A percentile compares a stretch with the other conserved stretches of the same genome.
These are phyloP conservation scores for Aspergillus glaucus DNA, from an alignment of 2,329 filamentous ascomycete genomes.

Conservation along the genomic window DNA sequence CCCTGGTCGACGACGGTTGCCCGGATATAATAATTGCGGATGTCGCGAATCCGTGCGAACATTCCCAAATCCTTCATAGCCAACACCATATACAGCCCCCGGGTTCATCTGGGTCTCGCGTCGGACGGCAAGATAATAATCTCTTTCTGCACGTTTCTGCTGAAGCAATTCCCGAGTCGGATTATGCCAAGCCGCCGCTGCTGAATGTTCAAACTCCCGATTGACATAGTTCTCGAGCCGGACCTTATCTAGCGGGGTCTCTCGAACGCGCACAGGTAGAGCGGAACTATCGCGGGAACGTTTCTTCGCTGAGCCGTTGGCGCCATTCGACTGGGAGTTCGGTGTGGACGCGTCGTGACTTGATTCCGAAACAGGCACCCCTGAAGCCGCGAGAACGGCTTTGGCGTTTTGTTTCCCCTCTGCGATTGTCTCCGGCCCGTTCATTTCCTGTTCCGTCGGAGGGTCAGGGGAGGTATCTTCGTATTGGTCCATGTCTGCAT, in stretches of 20 bases:
- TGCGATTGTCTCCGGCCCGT: constrained; percentile 43
- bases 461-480: constrained; percentile 18
- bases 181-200: constrained; percentile 47
- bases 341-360: constrained; percentile 23
- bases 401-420: constrained; percentile 57
- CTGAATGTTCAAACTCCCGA: constrained; percentile 56
- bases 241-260: constrained; percentile 43
- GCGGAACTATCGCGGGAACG: constrained; percentile 54
- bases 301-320: constrained; percentile 50
- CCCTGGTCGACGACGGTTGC: constrained; percentile 67
- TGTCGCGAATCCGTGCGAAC: constrained; percentile 67
- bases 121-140: constrained; percentile 63
- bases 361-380: constrained; percentile 24
- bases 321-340: constrained; percentile 27
- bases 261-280: constrained; percentile 30
- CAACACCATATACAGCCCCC: constrained; percentile 57
- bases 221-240: constrained; percentile 59
- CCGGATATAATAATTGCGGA: constrained; percentile 71
- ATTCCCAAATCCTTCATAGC: constrained; percentile 87
- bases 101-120: constrained; percentile 53
- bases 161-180: constrained; percentile 53
- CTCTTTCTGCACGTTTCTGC: constrained; percentile 60
- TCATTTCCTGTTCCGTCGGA: constrained; percentile 17
- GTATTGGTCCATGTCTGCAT: constrained; percentile 6
- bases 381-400: constrained; percentile 52